phyloP scores from a whole-genome alignment of 2,329 filamentous ascomycete species.

The Colletotrichum incanum region DNA sequence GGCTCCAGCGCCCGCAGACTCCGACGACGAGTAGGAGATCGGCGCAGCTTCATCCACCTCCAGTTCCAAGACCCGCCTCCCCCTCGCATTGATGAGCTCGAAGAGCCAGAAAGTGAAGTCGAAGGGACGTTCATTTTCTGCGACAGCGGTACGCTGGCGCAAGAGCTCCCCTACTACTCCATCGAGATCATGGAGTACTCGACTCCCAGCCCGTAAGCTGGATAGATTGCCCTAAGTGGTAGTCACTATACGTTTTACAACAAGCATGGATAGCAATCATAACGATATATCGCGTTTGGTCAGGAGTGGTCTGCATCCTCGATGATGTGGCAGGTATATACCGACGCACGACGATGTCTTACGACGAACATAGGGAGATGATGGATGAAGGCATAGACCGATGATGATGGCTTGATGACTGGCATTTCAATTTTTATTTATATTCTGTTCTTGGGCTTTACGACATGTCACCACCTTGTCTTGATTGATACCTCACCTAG shows the following conservation, averaged over 20 bases:
- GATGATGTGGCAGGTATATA: not conserved
- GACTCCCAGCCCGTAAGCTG: constrained; percentile 32
- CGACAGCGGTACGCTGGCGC: constrained; percentile 56
- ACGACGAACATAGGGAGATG: constrained; percentile 13
- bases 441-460: not conserved
- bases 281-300: constrained; percentile 21
- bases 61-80: constrained; percentile 66
- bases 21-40: constrained; percentile 61
- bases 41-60: constrained; percentile 59
- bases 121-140: constrained; percentile 47
- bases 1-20: constrained; percentile 65
- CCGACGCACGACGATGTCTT: constrained; percentile 1
- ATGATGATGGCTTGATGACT: constrained; percentile 22
- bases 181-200: constrained; percentile 65
- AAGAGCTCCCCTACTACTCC: constrained; percentile 66
- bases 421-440: not conserved
- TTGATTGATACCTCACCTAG: constrained; percentile 14
- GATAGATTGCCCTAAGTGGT: not conserved
- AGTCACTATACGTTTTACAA: constrained; percentile 24
- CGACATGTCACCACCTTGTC: not conserved
- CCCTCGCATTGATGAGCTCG: constrained; percentile 68
- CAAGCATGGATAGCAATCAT: not conserved
- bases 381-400: constrained; percentile 1
- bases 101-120: constrained; percentile 65
- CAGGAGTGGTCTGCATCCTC: constrained; percentile 7